Evolutionary conservation across 805 yeast species (phyloP).

Genomic region (Metschnikowia borealis): DNA sequence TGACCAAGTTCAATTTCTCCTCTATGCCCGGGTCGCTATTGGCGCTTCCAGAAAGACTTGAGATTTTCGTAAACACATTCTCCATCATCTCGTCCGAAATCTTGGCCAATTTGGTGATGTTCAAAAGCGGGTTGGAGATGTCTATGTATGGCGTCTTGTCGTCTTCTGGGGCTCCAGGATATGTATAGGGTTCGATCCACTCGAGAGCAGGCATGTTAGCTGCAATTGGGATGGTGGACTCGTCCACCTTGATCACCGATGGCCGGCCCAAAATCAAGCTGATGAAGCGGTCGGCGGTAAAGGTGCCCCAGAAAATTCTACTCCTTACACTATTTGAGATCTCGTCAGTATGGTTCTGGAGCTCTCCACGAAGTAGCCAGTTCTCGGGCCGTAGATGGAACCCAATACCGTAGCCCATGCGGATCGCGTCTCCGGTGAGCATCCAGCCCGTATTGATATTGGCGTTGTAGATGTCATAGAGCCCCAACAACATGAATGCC

Average conservation of each 20-base stretch:
- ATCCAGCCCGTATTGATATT: conserved; percentile 15
- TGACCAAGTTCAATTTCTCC: conserved; percentile 5
- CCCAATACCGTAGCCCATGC: conserved; percentile 14
- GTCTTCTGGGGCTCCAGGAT: conserved; percentile 7
- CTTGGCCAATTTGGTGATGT: conserved; percentile 6
- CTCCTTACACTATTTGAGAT: conserved; percentile 10
- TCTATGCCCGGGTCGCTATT: neutral
- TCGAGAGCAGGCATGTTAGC: conserved; percentile 14
- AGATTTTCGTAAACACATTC: conserved; percentile 3
- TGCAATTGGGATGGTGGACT: conserved; percentile 10
- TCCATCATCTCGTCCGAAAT: conserved; percentile 13
- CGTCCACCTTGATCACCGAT: conserved; percentile 7
- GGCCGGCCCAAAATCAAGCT: conserved; percentile 14
- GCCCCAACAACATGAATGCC: conserved; percentile 14
- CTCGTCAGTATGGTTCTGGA: neutral
- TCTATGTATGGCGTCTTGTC: conserved; percentile 9
- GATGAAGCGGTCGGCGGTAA: conserved; percentile 14
- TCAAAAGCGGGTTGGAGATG: conserved; percentile 11
- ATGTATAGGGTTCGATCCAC: conserved; percentile 12
- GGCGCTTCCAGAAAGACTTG: neutral
- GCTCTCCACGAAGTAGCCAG: conserved; percentile 7
- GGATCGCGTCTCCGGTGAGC: conserved; percentile 14
- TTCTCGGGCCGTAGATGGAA: conserved; percentile 11
- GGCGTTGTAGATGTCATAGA: conserved; percentile 13
- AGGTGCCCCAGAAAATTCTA: conserved; percentile 16